Percentiles rank a stretch among this genome's conserved stretches.
Evolutionary conservation across 208 protist species (phyloP).

Genomic region (Acanthamoeba healyi): DNA sequence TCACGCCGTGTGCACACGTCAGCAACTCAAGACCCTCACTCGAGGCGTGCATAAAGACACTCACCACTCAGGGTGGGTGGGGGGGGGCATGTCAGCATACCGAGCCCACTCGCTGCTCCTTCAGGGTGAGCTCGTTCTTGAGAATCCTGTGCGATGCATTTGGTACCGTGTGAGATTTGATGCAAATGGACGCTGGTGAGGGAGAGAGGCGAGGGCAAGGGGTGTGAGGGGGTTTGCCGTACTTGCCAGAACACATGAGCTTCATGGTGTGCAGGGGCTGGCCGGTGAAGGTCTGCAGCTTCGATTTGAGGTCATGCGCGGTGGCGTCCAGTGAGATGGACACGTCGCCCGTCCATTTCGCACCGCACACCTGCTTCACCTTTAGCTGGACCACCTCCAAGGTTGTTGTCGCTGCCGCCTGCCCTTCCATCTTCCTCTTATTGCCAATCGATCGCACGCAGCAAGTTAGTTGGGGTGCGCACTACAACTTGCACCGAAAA

Average conservation of each 20-base stretch:
- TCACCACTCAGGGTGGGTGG: not conserved
- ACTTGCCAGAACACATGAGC: slow-evolving; percentile 36
- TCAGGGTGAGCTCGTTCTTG: slow-evolving; percentile 24
- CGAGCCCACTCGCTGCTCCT: slow-evolving; percentile 31
- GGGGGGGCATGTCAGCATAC: not conserved
- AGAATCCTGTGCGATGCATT: slow-evolving; percentile 11
- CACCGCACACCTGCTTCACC: slow-evolving; percentile 52
- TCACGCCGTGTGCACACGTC: not conserved
- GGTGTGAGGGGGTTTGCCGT: not conserved
- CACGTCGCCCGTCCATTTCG: slow-evolving; percentile 52
- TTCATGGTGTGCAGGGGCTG: slow-evolving; percentile 48
- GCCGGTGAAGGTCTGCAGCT: slow-evolving; percentile 9
- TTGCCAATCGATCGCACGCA: not conserved
- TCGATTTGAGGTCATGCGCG: not conserved
- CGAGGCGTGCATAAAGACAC: not conserved
- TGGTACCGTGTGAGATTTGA: not conserved
- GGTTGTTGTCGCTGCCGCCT: too few species aligned
- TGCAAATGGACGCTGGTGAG: not conserved
- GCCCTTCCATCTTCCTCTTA: not conserved
- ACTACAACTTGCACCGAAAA: not conserved
- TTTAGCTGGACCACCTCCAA: slow-evolving; percentile 9
- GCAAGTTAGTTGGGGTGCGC: too few species aligned
- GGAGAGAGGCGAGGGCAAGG: not conserved
- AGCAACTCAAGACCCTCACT: not conserved
- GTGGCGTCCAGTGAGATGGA: not conserved